Percentiles rank a stretch among this genome's conserved stretches.
These are phyloP conservation scores for Hyaloperonospora brassicae DNA, from an alignment of 352 stramenopile species.

Conservation along the genomic window DNA sequence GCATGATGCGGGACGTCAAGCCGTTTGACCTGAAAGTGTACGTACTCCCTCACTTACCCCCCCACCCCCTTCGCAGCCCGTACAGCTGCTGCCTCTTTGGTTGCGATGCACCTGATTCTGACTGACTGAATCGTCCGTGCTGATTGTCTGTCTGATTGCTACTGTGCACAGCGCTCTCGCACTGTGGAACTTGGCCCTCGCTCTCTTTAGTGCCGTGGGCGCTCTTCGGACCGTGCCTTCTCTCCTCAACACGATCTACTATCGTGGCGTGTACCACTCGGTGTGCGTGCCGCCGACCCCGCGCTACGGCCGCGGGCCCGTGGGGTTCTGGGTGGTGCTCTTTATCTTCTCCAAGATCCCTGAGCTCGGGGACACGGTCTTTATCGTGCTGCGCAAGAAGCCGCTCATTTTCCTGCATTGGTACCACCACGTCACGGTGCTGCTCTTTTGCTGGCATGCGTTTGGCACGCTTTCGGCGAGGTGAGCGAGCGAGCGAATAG, in stretches of 20 bases:
- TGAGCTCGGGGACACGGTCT: constrained; percentile 94
- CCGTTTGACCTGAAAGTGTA: constrained; percentile 76
- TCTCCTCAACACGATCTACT: constrained; percentile 76
- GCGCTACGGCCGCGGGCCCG: constrained; percentile 61
- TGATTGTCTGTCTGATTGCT: not conserved
- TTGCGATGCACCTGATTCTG: too few relatives aligned
- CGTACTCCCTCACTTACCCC: constrained; percentile 11
- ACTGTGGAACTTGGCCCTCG: constrained; percentile 74
- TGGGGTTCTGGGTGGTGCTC: constrained; percentile 70
- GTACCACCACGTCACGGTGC: constrained; percentile 97
- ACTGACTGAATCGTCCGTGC: not conserved
- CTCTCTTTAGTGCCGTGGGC: constrained; percentile 77
- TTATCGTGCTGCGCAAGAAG: constrained; percentile 97
- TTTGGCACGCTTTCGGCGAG: constrained; percentile 88
- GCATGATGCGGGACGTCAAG: constrained; percentile 71
- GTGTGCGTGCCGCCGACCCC: constrained; percentile 62
- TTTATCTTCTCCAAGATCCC: constrained; percentile 89
- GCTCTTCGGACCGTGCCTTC: constrained; percentile 66
- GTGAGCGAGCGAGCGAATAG: constrained; percentile 19
- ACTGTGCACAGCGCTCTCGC: constrained; percentile 41
- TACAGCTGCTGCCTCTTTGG: too few relatives aligned
- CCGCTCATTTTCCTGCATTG: constrained; percentile 96
- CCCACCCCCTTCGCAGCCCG: too few relatives aligned
- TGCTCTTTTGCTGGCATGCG: constrained; percentile 96
- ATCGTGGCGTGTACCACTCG: constrained; percentile 71